Evolutionary conservation across 257 asterid genomes (phyloP).

Genomic region (Solanum dulcamara): DNA sequence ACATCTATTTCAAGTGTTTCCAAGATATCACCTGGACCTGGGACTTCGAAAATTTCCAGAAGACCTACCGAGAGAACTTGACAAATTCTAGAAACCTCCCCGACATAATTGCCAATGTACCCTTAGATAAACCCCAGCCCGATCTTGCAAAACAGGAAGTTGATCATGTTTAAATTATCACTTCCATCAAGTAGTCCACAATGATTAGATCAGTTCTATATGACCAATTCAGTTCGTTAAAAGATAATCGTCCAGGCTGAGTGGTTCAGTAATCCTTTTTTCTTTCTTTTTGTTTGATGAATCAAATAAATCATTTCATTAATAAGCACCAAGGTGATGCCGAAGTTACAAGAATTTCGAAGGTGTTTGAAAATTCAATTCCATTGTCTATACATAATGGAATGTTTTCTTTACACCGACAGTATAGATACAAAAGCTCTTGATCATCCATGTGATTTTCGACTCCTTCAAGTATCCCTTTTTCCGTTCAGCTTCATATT

Average conservation of each 20-base stretch:
- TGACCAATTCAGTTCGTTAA: neutral
- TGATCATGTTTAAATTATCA: neutral
- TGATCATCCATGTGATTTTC: neutral
- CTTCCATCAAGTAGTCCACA: neutral
- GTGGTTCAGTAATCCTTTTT: neutral
- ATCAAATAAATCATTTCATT: constrained; percentile 1
- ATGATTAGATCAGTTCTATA: neutral
- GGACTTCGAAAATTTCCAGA: neutral
- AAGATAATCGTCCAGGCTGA: neutral
- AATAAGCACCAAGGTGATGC: constrained; percentile 1
- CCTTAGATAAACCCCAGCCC: neutral
- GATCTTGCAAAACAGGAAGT: neutral
- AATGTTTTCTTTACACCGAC: constrained; percentile 1
- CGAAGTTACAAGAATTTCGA: neutral
- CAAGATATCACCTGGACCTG: neutral
- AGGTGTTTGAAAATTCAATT: neutral
- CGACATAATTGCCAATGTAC: neutral
- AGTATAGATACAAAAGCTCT: neutral
- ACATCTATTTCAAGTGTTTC: neutral
- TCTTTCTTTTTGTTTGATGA: neutral
- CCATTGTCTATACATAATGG: neutral
- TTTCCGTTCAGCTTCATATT: neutral
- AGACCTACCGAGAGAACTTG: neutral
- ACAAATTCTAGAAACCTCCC: neutral
- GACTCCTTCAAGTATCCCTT: neutral